Evolutionary conservation across 768 basidiomycete genomes (phyloP).

Genomic region (Suillus hirtellus): DNA sequence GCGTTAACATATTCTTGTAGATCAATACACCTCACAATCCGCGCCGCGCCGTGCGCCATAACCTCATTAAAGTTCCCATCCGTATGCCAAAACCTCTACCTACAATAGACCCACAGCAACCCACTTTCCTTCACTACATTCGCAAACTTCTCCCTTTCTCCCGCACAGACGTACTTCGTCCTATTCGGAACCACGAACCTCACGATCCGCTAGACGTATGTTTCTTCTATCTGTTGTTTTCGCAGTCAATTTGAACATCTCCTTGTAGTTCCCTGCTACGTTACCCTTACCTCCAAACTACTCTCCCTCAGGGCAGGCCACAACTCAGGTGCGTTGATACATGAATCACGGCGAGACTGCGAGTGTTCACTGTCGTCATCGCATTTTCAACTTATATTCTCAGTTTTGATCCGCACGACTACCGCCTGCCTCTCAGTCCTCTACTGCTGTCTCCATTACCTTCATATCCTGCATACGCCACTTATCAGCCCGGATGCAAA

Average conservation of each 20-base stretch:
- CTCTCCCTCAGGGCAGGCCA: not conserved
- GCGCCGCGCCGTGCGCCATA: not conserved
- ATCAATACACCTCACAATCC: not conserved
- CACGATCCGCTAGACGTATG: not conserved
- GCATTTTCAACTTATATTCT: not conserved
- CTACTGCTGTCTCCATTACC: not conserved
- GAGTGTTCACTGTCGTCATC: not conserved
- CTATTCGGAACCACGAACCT: not conserved
- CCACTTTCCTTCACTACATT: not conserved
- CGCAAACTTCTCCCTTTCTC: not conserved
- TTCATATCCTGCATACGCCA: not conserved
- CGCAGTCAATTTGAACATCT: not conserved
- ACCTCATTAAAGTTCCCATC: not conserved
- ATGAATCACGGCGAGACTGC: not conserved
- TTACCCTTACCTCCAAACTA: not conserved
- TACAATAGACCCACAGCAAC: not conserved
- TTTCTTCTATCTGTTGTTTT: not conserved
- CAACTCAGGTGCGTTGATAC: not conserved
- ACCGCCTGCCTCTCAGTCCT: not conserved
- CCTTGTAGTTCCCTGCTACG: not conserved
- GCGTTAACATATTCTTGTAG: not conserved
- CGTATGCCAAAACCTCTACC: not conserved
- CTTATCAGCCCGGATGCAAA: not conserved
- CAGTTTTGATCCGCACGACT: not conserved
- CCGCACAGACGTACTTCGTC: not conserved